A percentile compares a stretch with the other conserved stretches of the same genome.
These are phyloP conservation scores for Nothomitra cinnamomea DNA, from an alignment of 2,329 filamentous ascomycete species.

Conservation along the genomic window DNA sequence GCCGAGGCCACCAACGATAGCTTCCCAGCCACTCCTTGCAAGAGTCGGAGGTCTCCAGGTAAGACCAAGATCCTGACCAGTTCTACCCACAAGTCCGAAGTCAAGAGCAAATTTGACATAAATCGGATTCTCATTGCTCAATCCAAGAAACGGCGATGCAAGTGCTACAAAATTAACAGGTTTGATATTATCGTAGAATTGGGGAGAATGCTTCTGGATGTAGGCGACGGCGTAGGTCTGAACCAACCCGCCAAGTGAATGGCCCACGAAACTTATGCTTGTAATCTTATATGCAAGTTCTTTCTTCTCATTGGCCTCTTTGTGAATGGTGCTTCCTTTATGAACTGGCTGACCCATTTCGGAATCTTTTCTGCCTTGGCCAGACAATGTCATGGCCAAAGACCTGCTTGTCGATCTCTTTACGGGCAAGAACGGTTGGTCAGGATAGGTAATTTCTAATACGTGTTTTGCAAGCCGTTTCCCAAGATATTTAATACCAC, in stretches of 20 bases:
- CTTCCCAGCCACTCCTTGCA: constrained; percentile 72
- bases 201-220: constrained; percentile 85
- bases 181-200: constrained; percentile 72
- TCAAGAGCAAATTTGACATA: constrained; percentile 96
- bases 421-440: constrained; percentile 69
- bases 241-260: constrained; percentile 76
- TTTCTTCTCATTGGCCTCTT: constrained; percentile 23
- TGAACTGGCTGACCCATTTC: constrained; percentile 35
- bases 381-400: constrained; percentile 30
- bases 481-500: constrained; percentile 90
- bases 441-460: constrained; percentile 77
- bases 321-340: constrained; percentile 43
- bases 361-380: constrained; percentile 26
- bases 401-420: constrained; percentile 35
- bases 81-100: constrained; percentile 89
- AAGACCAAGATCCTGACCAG: constrained; percentile 83
- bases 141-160: constrained; percentile 71
- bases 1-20: constrained; percentile 66
- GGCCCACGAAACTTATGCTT: constrained; percentile 86
- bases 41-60: constrained; percentile 86
- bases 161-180: constrained; percentile 84
- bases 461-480: constrained; percentile 88
- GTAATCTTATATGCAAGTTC: constrained; percentile 60
- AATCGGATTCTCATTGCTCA: constrained; percentile 94
- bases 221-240: constrained; percentile 94